Evolutionary conservation across 2,329 filamentous ascomycete species (phyloP).

Genomic region (Nemania diffusa): DNA sequence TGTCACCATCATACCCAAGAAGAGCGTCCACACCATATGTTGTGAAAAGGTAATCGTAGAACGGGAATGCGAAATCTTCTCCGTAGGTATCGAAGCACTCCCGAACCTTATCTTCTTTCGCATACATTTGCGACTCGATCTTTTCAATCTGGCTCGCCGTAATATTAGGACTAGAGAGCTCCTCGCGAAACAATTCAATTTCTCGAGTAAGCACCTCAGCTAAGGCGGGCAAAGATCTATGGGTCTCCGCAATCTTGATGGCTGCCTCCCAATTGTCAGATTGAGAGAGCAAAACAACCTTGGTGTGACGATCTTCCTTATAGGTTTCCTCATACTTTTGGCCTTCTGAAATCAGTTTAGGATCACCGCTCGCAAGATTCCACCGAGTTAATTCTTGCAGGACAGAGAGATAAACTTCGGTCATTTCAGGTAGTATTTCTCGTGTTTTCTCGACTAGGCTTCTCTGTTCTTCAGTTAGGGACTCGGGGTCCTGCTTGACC

Average conservation of each 20-base stretch:
- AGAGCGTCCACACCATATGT: slow-evolving; percentile 73
- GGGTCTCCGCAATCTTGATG: slow-evolving; percentile 68
- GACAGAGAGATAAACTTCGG: slow-evolving; percentile 65
- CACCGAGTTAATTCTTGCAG: slow-evolving; percentile 65
- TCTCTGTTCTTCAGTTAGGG: slow-evolving; percentile 48
- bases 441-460: slow-evolving; percentile 58
- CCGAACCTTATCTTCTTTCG: slow-evolving; percentile 61
- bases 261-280: slow-evolving; percentile 68
- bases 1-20: slow-evolving; percentile 76
- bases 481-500: slow-evolving; percentile 59
- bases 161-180: slow-evolving; percentile 49
- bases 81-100: slow-evolving; percentile 72
- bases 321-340: slow-evolving; percentile 62
- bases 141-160: slow-evolving; percentile 52
- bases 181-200: slow-evolving; percentile 56
- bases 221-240: slow-evolving; percentile 64
- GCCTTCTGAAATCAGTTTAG: slow-evolving; percentile 54
- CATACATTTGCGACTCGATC: slow-evolving; percentile 56
- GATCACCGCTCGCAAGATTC: slow-evolving; percentile 57
- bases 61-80: slow-evolving; percentile 75
- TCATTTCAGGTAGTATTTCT: slow-evolving; percentile 61
- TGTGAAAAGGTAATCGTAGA: slow-evolving; percentile 81
- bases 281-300: slow-evolving; percentile 64
- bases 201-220: slow-evolving; percentile 67
- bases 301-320: slow-evolving; percentile 61